Percentiles rank a stretch among this genome's conserved stretches.
phyloP scores from a whole-genome alignment of 2,329 filamentous ascomycete species.

The Pseudogymnoascus verrucosus region DNA sequence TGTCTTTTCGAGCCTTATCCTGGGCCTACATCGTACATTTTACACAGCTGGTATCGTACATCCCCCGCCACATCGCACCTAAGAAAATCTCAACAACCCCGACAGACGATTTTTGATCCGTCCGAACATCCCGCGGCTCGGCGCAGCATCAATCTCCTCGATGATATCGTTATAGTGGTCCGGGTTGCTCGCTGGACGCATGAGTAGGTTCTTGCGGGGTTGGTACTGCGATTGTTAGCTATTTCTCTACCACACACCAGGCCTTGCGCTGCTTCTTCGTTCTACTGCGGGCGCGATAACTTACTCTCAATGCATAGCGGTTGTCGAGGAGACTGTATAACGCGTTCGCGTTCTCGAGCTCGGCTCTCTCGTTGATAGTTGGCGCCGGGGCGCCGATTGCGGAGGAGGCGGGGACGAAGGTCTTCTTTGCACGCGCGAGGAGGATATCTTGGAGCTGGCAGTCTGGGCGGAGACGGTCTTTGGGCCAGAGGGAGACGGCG shows the following conservation, averaged over 20 bases:
- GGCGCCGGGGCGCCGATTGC: conserved; percentile 14
- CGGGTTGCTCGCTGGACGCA: conserved; percentile 54
- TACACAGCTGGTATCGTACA: background rate
- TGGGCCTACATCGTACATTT: background rate
- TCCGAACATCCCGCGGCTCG: conserved; percentile 46
- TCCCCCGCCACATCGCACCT: conserved; percentile 13
- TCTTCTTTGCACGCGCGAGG: conserved; percentile 34
- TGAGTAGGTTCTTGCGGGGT: conserved; percentile 40
- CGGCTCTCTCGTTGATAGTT: conserved; percentile 36
- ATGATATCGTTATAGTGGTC: conserved; percentile 55
- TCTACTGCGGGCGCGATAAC: conserved; percentile 10
- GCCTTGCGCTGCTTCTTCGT: too few species aligned
- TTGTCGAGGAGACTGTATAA: conserved; percentile 52
- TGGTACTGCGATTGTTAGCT: conserved; percentile 30
- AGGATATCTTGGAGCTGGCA: conserved; percentile 54
- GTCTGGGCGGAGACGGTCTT: conserved; percentile 54
- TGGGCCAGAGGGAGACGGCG: conserved; percentile 52
- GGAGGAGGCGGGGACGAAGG: conserved; percentile 19
- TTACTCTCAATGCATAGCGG: conserved; percentile 49
- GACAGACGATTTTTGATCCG: conserved; percentile 46
- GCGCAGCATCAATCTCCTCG: conserved; percentile 55
- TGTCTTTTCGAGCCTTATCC: background rate
- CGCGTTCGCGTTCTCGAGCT: conserved; percentile 50
- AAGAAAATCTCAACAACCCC: conserved; percentile 52
- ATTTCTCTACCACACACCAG: background rate